Evolutionary conservation across 2,329 filamentous ascomycete genomes (phyloP).

Genomic region (Chaetomiaceae sp.): DNA sequence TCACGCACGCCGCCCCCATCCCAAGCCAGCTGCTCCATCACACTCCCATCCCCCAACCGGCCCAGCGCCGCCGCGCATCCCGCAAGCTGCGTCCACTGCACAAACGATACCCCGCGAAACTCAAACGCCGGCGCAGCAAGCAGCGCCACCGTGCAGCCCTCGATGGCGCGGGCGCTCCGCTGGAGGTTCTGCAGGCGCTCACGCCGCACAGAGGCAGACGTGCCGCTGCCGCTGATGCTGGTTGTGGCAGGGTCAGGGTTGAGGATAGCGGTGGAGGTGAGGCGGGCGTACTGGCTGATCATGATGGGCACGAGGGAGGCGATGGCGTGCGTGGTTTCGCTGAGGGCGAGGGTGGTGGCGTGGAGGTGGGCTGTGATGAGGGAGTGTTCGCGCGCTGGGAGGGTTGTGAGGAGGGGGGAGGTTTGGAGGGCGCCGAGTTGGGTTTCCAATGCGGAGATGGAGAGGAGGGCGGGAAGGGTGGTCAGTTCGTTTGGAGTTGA

Average conservation of each 20-base stretch:
- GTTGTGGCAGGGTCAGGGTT: slow-evolving; percentile 13
- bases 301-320: slow-evolving; percentile 12
- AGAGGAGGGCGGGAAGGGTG: slow-evolving; percentile 15
- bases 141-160: slow-evolving; percentile 30
- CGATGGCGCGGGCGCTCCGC: slow-evolving; percentile 30
- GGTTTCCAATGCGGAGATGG: slow-evolving; percentile 28
- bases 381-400: background rate
- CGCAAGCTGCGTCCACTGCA: slow-evolving; percentile 34
- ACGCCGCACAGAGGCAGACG: too few species aligned
- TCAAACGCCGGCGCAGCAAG: slow-evolving; percentile 16
- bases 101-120: slow-evolving; percentile 29
- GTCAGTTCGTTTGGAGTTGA: background rate
- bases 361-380: slow-evolving; percentile 14
- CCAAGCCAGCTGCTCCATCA: background rate
- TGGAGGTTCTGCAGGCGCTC: slow-evolving; percentile 26
- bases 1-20: background rate
- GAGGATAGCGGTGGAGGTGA: slow-evolving; percentile 6
- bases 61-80: slow-evolving; percentile 31
- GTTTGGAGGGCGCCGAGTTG: slow-evolving; percentile 29
- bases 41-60: slow-evolving; percentile 22
- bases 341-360: slow-evolving; percentile 16
- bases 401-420: slow-evolving; percentile 23
- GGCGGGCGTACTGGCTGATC: background rate
- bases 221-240: slow-evolving; percentile 20
- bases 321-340: slow-evolving; percentile 20